phyloP scores from a whole-genome alignment of 768 basidiomycete species.

The Kondoa subrosea region DNA sequence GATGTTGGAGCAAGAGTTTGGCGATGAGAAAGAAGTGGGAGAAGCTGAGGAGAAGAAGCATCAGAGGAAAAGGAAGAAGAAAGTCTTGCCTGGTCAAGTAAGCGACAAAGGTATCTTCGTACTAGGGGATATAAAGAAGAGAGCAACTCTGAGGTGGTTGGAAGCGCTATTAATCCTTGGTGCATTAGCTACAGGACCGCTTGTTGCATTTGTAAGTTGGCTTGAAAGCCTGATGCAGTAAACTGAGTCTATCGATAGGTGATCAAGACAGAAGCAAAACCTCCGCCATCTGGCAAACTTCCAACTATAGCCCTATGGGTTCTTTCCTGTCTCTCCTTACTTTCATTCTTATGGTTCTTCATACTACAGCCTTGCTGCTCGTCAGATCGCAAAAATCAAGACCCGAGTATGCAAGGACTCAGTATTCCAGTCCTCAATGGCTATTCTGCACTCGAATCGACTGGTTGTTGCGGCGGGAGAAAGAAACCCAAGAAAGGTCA shows the following conservation, averaged over 20 bases:
- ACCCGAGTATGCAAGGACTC: background rate
- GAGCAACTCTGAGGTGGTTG: background rate
- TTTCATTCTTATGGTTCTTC: slow-evolving; percentile 1
- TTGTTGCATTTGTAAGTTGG: background rate
- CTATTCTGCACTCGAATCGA: background rate
- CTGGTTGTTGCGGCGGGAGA: background rate
- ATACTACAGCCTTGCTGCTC: slow-evolving; percentile 5
- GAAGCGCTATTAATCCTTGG: slow-evolving; percentile 1
- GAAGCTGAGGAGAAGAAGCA: background rate
- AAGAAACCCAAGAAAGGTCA: background rate
- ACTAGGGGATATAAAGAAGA: slow-evolving; percentile 2
- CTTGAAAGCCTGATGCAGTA: background rate
- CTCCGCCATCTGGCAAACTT: background rate
- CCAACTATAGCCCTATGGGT: background rate
- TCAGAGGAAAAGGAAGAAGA: background rate
- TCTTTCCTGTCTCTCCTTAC: background rate
- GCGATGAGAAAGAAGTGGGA: background rate
- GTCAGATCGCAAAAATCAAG: background rate
- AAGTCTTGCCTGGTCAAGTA: background rate
- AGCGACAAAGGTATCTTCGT: background rate
- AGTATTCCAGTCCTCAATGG: background rate
- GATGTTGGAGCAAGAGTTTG: slow-evolving; percentile 7
- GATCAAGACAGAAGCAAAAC: background rate
- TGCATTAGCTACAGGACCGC: background rate
- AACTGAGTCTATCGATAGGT: background rate